These are phyloP conservation scores for Alternaria sp. DNA, from an alignment of 2,329 filamentous ascomycete species.

Conservation along the genomic window DNA sequence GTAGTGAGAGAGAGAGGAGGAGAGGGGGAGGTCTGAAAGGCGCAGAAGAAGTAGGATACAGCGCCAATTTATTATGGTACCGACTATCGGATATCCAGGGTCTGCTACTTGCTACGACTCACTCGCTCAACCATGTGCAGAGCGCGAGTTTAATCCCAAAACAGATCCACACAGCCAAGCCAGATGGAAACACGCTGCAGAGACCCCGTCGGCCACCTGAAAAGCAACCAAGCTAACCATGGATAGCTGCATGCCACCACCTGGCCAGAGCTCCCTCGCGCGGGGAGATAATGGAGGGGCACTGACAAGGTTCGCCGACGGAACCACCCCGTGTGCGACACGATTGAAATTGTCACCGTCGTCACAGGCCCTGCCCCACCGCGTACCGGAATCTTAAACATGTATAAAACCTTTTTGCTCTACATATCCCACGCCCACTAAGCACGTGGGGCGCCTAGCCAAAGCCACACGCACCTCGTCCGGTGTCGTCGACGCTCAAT, in stretches of 20 bases:
- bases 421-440: conserved; percentile 30
- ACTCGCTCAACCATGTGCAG: conserved; percentile 15
- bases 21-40: conserved; percentile 8
- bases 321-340: conserved; percentile 18
- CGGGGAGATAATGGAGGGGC: conserved; percentile 23
- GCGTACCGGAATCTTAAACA: conserved; percentile 22
- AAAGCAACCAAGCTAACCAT: conserved; percentile 33
- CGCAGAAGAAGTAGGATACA: conserved; percentile 17
- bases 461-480: conserved; percentile 12
- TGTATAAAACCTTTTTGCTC: conserved; percentile 22
- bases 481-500: neutral
- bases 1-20: conserved; percentile 1
- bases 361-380: conserved; percentile 15
- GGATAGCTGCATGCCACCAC: conserved; percentile 21
- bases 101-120: conserved; percentile 14
- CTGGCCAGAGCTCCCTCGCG: conserved; percentile 35
- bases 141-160: conserved; percentile 35
- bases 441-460: conserved; percentile 16
- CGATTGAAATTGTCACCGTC: conserved; percentile 24
- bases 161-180: conserved; percentile 31
- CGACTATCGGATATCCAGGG: conserved; percentile 30
- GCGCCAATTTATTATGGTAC: conserved; percentile 27
- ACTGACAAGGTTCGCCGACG: conserved; percentile 12
- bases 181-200: conserved; percentile 24
- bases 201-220: conserved; percentile 26